phyloP scores from a whole-genome alignment of 1,284 basidiomycete genomes.

The Cryptococcus sp. region DNA sequence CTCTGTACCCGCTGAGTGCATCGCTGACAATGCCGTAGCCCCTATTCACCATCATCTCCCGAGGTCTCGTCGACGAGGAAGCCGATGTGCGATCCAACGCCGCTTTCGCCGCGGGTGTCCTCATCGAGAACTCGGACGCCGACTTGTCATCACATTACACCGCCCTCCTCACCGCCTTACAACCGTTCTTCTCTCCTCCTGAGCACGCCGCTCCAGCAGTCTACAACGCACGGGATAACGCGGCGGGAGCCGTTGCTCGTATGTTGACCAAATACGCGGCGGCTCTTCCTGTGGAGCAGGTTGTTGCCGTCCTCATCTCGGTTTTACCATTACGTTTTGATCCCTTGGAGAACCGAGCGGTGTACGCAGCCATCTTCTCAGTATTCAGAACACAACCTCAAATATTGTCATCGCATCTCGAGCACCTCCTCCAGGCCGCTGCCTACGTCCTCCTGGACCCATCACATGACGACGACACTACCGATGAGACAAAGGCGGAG shows the following conservation, averaged over 20 bases:
- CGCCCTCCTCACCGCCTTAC: constrained; percentile 73
- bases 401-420: constrained; percentile 73
- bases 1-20: not conserved
- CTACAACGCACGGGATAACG: constrained; percentile 92
- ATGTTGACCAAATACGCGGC: constrained; percentile 80
- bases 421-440: constrained; percentile 80
- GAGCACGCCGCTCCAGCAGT: constrained; percentile 59
- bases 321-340: constrained; percentile 88
- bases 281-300: constrained; percentile 82
- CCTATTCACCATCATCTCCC: constrained; percentile 80
- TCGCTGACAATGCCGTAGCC: constrained; percentile 42
- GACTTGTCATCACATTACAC: constrained; percentile 85
- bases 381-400: constrained; percentile 75
- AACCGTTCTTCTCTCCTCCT: constrained; percentile 74
- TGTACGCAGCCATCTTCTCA: constrained; percentile 87
- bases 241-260: constrained; percentile 86
- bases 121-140: constrained; percentile 81
- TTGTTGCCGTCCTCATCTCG: constrained; percentile 78
- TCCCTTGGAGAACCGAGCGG: constrained; percentile 82
- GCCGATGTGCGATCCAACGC: constrained; percentile 94
- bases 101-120: constrained; percentile 88
- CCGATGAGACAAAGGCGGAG: constrained; percentile 72
- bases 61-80: constrained; percentile 80
- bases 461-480: constrained; percentile 68
- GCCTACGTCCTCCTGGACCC: constrained; percentile 82